Evolutionary conservation across 2,329 filamentous ascomycete genomes (phyloP).

Genomic region (Colletotrichum costaricense): DNA sequence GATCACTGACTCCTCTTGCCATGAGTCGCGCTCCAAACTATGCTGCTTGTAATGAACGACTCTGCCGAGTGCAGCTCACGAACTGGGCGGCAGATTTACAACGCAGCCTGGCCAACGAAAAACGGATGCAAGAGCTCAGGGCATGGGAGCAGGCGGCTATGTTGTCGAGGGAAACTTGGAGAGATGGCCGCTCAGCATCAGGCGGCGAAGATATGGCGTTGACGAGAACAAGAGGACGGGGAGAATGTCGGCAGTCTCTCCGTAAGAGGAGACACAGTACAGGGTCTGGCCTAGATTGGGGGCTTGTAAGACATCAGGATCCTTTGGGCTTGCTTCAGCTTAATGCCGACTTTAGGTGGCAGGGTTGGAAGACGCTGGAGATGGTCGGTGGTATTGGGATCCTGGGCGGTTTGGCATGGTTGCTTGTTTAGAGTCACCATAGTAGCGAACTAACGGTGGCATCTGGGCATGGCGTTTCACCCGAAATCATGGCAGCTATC

Average conservation of each 20-base stretch:
- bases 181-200: constrained; percentile 39
- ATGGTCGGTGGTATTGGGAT: constrained; percentile 80
- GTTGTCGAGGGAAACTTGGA: constrained; percentile 75
- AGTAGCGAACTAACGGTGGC: neutral
- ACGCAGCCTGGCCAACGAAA: constrained; percentile 78
- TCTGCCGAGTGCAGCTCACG: constrained; percentile 71
- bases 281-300: constrained; percentile 31
- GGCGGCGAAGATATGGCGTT: constrained; percentile 15
- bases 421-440: constrained; percentile 46
- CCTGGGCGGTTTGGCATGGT: constrained; percentile 77
- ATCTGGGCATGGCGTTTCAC: too few relatives aligned
- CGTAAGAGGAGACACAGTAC: constrained; percentile 38
- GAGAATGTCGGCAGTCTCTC: neutral
- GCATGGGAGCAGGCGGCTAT: constrained; percentile 72
- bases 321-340: constrained; percentile 82
- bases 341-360: constrained; percentile 72
- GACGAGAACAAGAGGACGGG: neutral
- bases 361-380: constrained; percentile 76
- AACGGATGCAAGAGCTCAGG: constrained; percentile 74
- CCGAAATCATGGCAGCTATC: too few relatives aligned
- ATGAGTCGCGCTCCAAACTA: constrained; percentile 31
- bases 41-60: constrained; percentile 46
- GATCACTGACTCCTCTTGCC: neutral
- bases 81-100: constrained; percentile 88
- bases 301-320: constrained; percentile 70